phyloP scores from a whole-genome alignment of 2,329 filamentous ascomycete species.

The Paecilomyces formosus region DNA sequence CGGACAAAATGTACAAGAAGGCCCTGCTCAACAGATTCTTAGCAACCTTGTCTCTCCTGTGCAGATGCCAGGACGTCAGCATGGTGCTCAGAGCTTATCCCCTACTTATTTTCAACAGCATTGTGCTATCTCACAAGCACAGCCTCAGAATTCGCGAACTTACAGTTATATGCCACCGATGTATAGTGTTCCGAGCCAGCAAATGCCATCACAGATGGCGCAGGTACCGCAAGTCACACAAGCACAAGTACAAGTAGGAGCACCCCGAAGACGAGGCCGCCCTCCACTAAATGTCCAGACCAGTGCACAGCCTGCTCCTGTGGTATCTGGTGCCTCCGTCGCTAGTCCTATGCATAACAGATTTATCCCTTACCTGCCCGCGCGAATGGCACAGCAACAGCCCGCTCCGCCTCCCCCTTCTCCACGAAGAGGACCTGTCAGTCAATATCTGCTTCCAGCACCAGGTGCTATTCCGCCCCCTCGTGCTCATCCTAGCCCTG shows the following conservation, averaged over 20 bases:
- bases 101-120: neutral
- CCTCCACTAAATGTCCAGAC: neutral
- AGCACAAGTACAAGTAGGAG: no score
- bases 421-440: neutral
- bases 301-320: neutral
- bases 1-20: neutral
- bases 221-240: neutral
- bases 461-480: constrained; percentile 23
- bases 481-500: constrained; percentile 38
- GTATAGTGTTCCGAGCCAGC: neutral
- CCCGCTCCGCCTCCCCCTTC: neutral
- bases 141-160: neutral
- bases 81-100: neutral
- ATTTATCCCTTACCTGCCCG: neutral
- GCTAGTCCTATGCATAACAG: neutral
- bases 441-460: constrained; percentile 28
- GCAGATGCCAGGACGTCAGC: neutral
- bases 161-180: neutral
- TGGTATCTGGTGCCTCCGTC: neutral
- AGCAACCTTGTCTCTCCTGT: neutral
- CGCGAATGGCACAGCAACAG: neutral
- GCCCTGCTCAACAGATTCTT: neutral
- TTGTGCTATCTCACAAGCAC: neutral
- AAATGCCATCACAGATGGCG: neutral
- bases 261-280: neutral